Evolutionary conservation across 2,329 filamentous ascomycete genomes (phyloP), one percentile per base, ranked within the genome.

Genomic region (Davidsoniella virescens): DNA sequence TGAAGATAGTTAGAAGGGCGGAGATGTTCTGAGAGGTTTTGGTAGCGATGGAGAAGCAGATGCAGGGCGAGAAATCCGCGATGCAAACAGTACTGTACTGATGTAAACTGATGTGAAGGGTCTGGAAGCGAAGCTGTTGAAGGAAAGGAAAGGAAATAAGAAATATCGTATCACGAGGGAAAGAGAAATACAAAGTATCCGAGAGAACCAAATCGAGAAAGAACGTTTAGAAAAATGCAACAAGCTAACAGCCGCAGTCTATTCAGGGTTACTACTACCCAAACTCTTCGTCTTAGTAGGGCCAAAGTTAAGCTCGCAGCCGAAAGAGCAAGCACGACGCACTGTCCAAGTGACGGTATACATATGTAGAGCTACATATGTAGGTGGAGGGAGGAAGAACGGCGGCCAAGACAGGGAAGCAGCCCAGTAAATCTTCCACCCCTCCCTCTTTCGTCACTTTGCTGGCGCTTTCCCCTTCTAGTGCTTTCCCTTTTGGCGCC

Each of bases 131-230:
- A 48, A 53, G 37, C 36, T 16, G 23, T 40, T n/a, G 20, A 40
- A 10, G 20, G 7, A 49, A 49, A 29, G 17, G 16, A 33, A 46
- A 46, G 17, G 25, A 16, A 20, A 43, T 0, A 25, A 9, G 10
- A 23, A 44, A 20, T 6, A 17, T 25, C 26, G n/a, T 25, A 25
- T 46, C 20, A 41, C 33, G 44, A 52, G 44, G 17, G 20, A 20
- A 39, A 47, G 47, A 46, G 25, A 51, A 53, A 18, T 33, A 44
- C 18, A 43, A 39, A 26, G 41, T 38, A 38, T 23, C 29, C 16
- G 9, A 36, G n/a, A 25, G 41, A 44, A 40, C 17, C 29, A 26
- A 29, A 14, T 16, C 29, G 12, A 33, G 29, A 42, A 16, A 9
- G 17, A 9, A 17, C 20, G 12, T 10, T 12, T 9, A 42, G 12